Evolutionary conservation across 2,329 filamentous ascomycete species (phyloP).

Genomic region (Penicillium sp.): DNA sequence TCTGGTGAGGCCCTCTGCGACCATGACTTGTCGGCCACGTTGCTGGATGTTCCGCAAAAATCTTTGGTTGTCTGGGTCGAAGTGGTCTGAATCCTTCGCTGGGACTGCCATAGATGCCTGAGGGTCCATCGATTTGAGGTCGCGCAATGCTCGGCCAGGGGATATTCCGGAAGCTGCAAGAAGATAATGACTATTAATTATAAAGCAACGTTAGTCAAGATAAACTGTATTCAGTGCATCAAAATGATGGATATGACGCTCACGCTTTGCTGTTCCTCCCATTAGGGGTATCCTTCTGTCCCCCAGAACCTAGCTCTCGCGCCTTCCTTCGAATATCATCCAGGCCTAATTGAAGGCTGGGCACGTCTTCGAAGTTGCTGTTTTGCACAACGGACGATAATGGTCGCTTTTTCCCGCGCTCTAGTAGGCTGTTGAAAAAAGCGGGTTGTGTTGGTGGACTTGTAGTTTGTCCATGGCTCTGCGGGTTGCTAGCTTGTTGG

Average conservation of each 20-base stretch:
- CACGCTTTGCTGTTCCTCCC: slow-evolving; percentile 54
- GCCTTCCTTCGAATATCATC: slow-evolving; percentile 78
- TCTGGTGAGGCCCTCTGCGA: slow-evolving; percentile 83
- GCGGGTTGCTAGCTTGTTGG: slow-evolving; percentile 25
- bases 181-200: slow-evolving; percentile 76
- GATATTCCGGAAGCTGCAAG: slow-evolving; percentile 92
- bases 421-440: slow-evolving; percentile 64
- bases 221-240: background rate
- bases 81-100: slow-evolving; percentile 39
- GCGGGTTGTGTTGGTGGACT: slow-evolving; percentile 51
- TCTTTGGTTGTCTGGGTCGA: slow-evolving; percentile 60
- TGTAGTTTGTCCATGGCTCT: slow-evolving; percentile 26
- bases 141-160: slow-evolving; percentile 78
- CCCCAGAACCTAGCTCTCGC: slow-evolving; percentile 72
- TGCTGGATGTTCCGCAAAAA: slow-evolving; percentile 85
- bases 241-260: slow-evolving; percentile 27
- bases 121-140: slow-evolving; percentile 78
- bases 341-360: slow-evolving; percentile 84
- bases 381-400: slow-evolving; percentile 61
- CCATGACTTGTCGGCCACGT: slow-evolving; percentile 87
- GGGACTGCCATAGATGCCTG: slow-evolving; percentile 53
- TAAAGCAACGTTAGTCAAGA: slow-evolving; percentile 10
- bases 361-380: slow-evolving; percentile 69
- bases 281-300: slow-evolving; percentile 46
- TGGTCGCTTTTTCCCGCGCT: slow-evolving; percentile 65